Conservation (phyloP, 768 basidiomycete genomes). For the Fomitopsis serialis region DNA sequence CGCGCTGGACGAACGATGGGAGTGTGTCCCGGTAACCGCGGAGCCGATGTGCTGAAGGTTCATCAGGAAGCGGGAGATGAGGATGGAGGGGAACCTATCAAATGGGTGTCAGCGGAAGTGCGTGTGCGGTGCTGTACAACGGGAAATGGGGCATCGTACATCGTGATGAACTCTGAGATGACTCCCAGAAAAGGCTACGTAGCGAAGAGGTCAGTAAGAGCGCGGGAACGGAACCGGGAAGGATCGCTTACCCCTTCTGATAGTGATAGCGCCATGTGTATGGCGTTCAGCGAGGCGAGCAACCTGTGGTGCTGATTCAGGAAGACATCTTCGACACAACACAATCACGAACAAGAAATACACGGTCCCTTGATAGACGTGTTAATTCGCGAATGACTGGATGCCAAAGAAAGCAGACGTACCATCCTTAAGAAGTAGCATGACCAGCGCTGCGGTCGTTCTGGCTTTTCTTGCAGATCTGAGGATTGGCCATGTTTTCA, state of each 20-base stretch:
- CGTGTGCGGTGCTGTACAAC: neutral
- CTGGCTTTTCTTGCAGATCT: neutral
- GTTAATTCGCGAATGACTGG: no score
- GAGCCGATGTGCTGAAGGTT: no score
- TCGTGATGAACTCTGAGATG: neutral
- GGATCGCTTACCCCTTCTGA: neutral
- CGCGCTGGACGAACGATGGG: no score
- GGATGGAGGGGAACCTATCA: conserved; percentile 5
- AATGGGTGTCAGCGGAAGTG: no score
- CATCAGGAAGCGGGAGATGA: conserved; percentile 9
- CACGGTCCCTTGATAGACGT: neutral
- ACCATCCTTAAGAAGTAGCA: conserved; percentile 7
- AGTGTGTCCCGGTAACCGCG: no score
- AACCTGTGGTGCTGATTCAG: neutral
- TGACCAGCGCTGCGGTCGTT: neutral
- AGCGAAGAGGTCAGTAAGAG: neutral
- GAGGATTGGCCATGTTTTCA: neutral
- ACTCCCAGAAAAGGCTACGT: neutral
- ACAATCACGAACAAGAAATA: conserved; percentile 7
- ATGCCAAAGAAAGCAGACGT: no score
- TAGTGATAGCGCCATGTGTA: neutral
- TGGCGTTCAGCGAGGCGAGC: neutral
- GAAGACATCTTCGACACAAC: neutral
- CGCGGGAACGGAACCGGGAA: neutral
- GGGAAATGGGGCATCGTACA: neutral